Evolutionary conservation across 2,329 filamentous ascomycete genomes (phyloP).

Genomic region (Ophiosphaerella korrae): DNA sequence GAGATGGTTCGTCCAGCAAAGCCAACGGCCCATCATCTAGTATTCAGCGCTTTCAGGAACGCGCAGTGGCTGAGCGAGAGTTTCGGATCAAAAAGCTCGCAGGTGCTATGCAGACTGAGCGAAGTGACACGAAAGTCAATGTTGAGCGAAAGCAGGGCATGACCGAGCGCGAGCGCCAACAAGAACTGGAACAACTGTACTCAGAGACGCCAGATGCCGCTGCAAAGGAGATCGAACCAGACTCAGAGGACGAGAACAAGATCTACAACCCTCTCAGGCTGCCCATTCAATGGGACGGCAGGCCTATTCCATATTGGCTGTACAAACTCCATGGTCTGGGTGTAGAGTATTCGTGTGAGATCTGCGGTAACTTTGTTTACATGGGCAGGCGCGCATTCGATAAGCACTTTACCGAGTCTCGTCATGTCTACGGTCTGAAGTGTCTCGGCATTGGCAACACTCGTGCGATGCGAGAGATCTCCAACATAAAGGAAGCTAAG

Average conservation of each 20-base stretch:
- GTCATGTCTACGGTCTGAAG: constrained; percentile 91
- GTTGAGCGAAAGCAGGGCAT: constrained; percentile 96
- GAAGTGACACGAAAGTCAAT: constrained; percentile 88
- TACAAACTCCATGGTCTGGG: constrained; percentile 96
- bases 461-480: constrained; percentile 91
- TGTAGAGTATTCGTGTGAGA: constrained; percentile 93
- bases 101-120: constrained; percentile 81
- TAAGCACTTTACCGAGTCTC: constrained; percentile 95
- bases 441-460: constrained; percentile 93
- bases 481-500: constrained; percentile 84
- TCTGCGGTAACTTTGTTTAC: constrained; percentile 98
- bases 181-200: constrained; percentile 89
- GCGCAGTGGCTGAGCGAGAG: constrained; percentile 87
- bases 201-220: constrained; percentile 61
- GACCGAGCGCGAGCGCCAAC: constrained; percentile 93
- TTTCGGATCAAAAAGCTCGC: constrained; percentile 80
- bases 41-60: constrained; percentile 70
- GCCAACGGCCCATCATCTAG: constrained; percentile 25
- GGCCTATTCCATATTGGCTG: constrained; percentile 98
- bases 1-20: constrained; percentile 32
- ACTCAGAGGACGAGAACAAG: constrained; percentile 73
- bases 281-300: constrained; percentile 96
- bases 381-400: constrained; percentile 96
- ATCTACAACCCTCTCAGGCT: constrained; percentile 98
- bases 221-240: constrained; percentile 65